phyloP scores from a whole-genome alignment of 768 basidiomycete genomes.

The Boletus sp. region DNA sequence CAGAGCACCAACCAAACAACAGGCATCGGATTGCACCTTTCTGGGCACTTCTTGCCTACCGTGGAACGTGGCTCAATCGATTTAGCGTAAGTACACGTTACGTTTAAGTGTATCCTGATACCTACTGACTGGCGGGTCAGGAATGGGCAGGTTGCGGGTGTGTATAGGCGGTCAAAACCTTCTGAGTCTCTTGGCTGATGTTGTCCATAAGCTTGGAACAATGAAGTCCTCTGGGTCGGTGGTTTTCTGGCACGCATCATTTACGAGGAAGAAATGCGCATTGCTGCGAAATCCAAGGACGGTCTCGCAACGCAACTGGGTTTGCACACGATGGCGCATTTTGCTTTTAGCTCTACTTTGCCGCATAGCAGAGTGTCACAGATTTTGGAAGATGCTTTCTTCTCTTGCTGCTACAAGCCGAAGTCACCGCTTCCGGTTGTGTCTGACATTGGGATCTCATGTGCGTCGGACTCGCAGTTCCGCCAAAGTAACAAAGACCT shows the following conservation, averaged over 20 bases:
- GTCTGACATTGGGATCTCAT: slow-evolving; percentile 7
- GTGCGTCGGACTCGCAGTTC: background rate
- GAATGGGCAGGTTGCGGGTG: slow-evolving; percentile 81
- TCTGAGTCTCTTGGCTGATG: background rate
- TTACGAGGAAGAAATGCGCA: slow-evolving; percentile 77
- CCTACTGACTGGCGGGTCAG: slow-evolving; percentile 35
- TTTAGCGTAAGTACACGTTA: slow-evolving; percentile 59
- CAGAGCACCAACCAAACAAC: slow-evolving; percentile 92
- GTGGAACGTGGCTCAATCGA: slow-evolving; percentile 93
- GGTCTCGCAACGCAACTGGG: slow-evolving; percentile 29
- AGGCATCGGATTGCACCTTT: slow-evolving; percentile 60
- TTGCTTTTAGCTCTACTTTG: slow-evolving; percentile 49
- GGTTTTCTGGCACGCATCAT: slow-evolving; percentile 79
- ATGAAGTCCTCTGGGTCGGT: slow-evolving; percentile 78
- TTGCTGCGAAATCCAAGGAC: background rate
- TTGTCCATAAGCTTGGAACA: slow-evolving; percentile 71
- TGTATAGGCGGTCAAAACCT: slow-evolving; percentile 17
- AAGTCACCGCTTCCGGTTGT: slow-evolving; percentile 16
- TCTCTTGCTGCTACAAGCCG: background rate
- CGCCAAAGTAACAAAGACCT: slow-evolving; percentile 4
- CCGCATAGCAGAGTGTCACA: slow-evolving; percentile 30
- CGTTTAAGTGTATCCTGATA: background rate
- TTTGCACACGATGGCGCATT: slow-evolving; percentile 79
- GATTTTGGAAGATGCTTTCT: slow-evolving; percentile 15
- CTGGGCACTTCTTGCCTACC: slow-evolving; percentile 89